A percentile compares a stretch with the other conserved stretches of the same genome.
Evolutionary conservation across 2,329 filamentous ascomycete species (phyloP).

Genomic region (Fusarium sp.): DNA sequence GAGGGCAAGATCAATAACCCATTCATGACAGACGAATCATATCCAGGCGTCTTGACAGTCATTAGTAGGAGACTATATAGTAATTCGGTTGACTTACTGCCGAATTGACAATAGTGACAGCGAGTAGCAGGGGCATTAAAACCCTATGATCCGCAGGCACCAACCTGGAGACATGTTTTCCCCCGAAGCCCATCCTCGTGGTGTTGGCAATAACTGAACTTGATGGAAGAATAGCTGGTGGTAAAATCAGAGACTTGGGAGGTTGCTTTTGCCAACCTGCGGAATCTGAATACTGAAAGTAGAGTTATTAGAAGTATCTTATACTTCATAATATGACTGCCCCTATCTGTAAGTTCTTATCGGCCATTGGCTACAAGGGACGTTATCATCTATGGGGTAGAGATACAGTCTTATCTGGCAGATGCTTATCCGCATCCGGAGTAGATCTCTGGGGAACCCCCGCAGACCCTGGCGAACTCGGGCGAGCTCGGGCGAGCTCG

Average conservation of each 20-base stretch:
- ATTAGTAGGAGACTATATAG: background rate
- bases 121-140: conserved; percentile 11
- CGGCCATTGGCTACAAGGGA: background rate
- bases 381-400: background rate
- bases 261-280: background rate
- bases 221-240: background rate
- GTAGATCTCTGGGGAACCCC: background rate
- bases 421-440: background rate
- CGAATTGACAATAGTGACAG: conserved; percentile 22
- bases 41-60: conserved; percentile 37
- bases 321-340: background rate
- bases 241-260: background rate
- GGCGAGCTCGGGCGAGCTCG: background rate
- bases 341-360: background rate
- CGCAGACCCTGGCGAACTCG: background rate
- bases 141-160: conserved; percentile 13
- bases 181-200: background rate
- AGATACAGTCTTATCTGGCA: background rate
- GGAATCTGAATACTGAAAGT: background rate
- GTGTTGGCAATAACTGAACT: background rate
- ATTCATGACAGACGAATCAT: conserved; percentile 66
- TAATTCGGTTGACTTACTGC: conserved; percentile 7
- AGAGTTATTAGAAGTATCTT: background rate
- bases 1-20: conserved; percentile 68
- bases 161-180: conserved; percentile 22